A percentile compares a stretch with the other conserved stretches of the same genome.
phyloP scores from a whole-genome alignment of 2,329 filamentous ascomycete species.

The Aspergillus neoniger region DNA sequence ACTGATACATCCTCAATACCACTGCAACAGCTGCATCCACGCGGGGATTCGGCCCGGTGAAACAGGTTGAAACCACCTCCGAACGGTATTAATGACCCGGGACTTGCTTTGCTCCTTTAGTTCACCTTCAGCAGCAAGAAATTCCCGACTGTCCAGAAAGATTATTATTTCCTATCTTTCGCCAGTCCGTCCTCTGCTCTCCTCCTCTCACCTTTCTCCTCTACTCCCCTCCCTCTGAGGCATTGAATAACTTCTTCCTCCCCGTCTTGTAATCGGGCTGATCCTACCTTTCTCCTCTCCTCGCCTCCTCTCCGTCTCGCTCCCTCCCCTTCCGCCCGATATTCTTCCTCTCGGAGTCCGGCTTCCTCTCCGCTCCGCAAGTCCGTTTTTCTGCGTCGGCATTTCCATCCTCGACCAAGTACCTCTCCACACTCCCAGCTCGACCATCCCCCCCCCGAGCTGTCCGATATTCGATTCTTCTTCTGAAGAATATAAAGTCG shows the following conservation, averaged over 20 bases:
- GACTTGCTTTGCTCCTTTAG: conserved; percentile 5
- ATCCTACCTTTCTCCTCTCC: conserved; percentile 2
- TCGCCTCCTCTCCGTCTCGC: conserved; percentile 6
- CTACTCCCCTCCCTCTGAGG: background rate
- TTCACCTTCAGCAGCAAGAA: conserved; percentile 13
- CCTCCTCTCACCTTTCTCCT: conserved; percentile 8
- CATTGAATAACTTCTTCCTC: conserved; percentile 5
- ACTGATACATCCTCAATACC: background rate
- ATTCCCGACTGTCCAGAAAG: conserved; percentile 13
- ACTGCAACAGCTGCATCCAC: background rate
- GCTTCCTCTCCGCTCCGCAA: conserved; percentile 21
- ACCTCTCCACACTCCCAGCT: conserved; percentile 4
- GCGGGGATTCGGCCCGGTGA: background rate
- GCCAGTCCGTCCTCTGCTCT: conserved; percentile 2
- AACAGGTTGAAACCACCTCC: background rate
- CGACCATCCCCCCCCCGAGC: conserved; percentile 4
- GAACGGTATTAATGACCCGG: background rate
- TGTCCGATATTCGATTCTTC: conserved; percentile 10
- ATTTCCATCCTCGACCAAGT: conserved; percentile 9
- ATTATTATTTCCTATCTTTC: conserved; percentile 6
- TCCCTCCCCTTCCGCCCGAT: conserved; percentile 1
- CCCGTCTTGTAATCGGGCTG: background rate
- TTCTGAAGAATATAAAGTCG: background rate
- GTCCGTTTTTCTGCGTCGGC: conserved; percentile 22
- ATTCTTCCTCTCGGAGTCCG: conserved; percentile 11